A percentile compares a stretch with the other conserved stretches of the same genome.
These are phyloP conservation scores for Mucor sp. DNA, from an alignment of 371 early-diverging fungal genomes.

Conservation along the genomic window DNA sequence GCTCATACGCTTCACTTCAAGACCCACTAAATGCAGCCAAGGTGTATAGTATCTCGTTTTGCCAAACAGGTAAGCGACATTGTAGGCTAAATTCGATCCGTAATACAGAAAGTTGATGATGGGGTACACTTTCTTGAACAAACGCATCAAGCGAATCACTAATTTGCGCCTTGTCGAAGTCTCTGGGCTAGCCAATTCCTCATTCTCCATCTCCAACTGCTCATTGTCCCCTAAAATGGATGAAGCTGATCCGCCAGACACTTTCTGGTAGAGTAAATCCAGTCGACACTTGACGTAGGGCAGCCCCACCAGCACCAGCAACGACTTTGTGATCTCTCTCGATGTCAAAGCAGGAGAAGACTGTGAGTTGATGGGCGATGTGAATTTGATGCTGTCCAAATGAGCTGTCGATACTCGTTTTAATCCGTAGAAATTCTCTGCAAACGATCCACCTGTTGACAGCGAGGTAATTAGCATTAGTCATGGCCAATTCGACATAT, in stretches of 20 bases:
- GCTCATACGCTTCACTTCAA: slow-evolving; percentile 79
- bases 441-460: slow-evolving; percentile 75
- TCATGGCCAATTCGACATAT: not conserved
- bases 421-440: slow-evolving; percentile 92
- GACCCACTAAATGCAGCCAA: slow-evolving; percentile 75
- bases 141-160: slow-evolving; percentile 38
- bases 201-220: slow-evolving; percentile 39
- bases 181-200: slow-evolving; percentile 31
- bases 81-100: slow-evolving; percentile 63
- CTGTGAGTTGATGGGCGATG: slow-evolving; percentile 19
- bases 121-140: slow-evolving; percentile 70
- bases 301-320: slow-evolving; percentile 71
- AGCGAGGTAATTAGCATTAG: slow-evolving; percentile 5
- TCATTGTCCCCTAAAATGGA: slow-evolving; percentile 66
- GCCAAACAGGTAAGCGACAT: slow-evolving; percentile 82
- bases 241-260: slow-evolving; percentile 69
- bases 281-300: slow-evolving; percentile 78
- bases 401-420: slow-evolving; percentile 63
- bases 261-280: slow-evolving; percentile 71
- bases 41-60: slow-evolving; percentile 79
- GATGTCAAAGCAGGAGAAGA: slow-evolving; percentile 39
- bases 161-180: slow-evolving; percentile 22
- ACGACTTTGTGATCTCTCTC: slow-evolving; percentile 62
- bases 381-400: slow-evolving; percentile 22
- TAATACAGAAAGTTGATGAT: slow-evolving; percentile 68